Base-by-base conservation (phyloP, 208 protist genomes). In the Leishmania lainsoni region DNA sequence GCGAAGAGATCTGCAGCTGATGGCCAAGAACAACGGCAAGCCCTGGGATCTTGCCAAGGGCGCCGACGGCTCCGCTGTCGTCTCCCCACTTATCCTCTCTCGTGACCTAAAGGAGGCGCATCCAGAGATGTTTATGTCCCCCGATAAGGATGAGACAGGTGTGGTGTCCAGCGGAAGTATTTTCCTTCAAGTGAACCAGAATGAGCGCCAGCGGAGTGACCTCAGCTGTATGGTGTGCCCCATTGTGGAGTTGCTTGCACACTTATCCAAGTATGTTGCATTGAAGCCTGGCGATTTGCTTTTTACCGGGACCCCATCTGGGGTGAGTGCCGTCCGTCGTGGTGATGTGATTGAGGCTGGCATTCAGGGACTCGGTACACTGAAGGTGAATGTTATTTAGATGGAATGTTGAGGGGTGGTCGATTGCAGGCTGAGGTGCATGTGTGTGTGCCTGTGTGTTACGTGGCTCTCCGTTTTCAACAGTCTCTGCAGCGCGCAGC, bases 41-140 rank as follows among this genome's bases (percentile, higher is more conserved):
- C 96, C 96, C 68, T 97, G 94, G 93, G 93, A 95, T 63, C 76
- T 96, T 9, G 91, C 94, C 22, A 98, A 98, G 81, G 92, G 94
- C 49, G 91, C 86, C 14, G 94, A 98, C 59, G 94, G 94, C 22
- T 86, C 88, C 59, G 89, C 84, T 20, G 92, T 91, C 8, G 66
- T 97, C 4, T 91, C 87, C 0, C 80, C 85, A 49, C 84, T 94
- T 58, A 52, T 97, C 35, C 84, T 79, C 5, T 79, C 87, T 1
- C 75, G 63, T 9, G 86, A 89, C n/a, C 39, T 92, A 52, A 73
- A 83, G 59, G 76, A 75, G 63, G 3, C 75, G 35, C 66, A 81
- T 20, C 86, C 90, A 22, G 48, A 86, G 32, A 80, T 96, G 32
- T 96, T 96, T 66, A 17, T 82, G 52, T 65, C 85, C 58, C 49